Conservation (phyloP, 345 rosid genomes). For the Moricandia moricandioides region DNA sequence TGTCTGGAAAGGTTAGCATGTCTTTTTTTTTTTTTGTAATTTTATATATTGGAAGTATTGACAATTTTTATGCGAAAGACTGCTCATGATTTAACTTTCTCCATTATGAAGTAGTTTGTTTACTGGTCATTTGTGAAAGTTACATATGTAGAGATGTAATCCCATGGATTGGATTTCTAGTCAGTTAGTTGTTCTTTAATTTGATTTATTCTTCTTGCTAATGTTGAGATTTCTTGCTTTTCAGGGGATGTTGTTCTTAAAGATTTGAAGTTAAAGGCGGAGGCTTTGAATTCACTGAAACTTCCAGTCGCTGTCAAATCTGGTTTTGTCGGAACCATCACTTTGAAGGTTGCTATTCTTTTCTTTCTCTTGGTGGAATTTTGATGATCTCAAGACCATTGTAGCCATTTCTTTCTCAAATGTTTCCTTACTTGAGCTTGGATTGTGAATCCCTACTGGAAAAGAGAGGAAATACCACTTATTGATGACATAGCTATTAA, state of each 20-base stretch:
- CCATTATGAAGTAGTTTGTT: not conserved
- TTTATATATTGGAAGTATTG: not conserved
- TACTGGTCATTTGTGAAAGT: conserved; percentile 9
- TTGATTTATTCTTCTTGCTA: conserved; percentile 5
- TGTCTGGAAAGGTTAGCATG: conserved; percentile 88
- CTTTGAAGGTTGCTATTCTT: conserved; percentile 63
- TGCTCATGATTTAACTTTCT: conserved; percentile 7
- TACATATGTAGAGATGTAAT: not conserved
- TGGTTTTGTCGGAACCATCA: conserved; percentile 92
- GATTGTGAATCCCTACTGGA: not conserved
- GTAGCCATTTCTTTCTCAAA: conserved; percentile 14
- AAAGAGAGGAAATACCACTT: conserved; percentile 4
- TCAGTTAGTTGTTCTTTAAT: conserved; percentile 10
- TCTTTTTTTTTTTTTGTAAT: not conserved
- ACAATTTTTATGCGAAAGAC: conserved; percentile 8
- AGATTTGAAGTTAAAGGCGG: conserved; percentile 90
- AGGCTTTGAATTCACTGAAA: conserved; percentile 85
- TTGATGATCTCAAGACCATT: conserved; percentile 1
- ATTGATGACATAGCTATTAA: conserved; percentile 11
- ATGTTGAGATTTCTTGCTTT: conserved; percentile 17
- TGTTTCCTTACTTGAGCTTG: conserved; percentile 7
- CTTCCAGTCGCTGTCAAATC: conserved; percentile 97
- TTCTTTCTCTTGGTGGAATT: not conserved
- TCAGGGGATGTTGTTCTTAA: conserved; percentile 96
- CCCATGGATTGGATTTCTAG: conserved; percentile 27